Conservation (phyloP, 805 yeast species). For the Yarrowia bubula region DNA sequence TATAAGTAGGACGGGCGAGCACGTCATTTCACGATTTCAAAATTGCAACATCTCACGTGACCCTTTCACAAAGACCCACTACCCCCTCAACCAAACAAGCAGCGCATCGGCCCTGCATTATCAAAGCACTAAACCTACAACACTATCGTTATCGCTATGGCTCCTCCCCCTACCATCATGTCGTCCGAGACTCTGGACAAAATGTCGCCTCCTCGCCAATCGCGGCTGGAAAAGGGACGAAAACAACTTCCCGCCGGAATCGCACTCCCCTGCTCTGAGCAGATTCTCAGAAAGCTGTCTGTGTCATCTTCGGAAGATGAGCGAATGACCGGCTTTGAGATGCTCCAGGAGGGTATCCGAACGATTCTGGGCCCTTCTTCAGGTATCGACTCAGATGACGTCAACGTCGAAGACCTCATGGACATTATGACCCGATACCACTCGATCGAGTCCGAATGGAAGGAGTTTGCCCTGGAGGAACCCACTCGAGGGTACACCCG, state of each 20-base stretch:
- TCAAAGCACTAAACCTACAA: not conserved
- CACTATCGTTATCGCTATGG: not conserved
- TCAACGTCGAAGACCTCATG: slow-evolving; percentile 51
- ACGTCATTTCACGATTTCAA: slow-evolving; percentile 18
- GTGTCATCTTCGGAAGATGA: slow-evolving; percentile 20
- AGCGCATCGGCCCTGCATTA: slow-evolving; percentile 26
- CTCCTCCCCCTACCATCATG: slow-evolving; percentile 2
- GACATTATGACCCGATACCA: slow-evolving; percentile 49
- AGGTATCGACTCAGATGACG: slow-evolving; percentile 46
- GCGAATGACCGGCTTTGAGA: slow-evolving; percentile 34
- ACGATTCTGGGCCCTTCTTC: slow-evolving; percentile 42
- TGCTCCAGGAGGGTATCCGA: slow-evolving; percentile 40
- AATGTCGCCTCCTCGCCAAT: slow-evolving; percentile 1
- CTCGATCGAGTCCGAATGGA: slow-evolving; percentile 56
- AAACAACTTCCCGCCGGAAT: not conserved
- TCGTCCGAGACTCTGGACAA: not conserved
- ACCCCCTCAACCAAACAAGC: not conserved
- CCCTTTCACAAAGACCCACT: not conserved
- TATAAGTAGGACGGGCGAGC: slow-evolving; percentile 23
- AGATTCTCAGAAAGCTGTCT: slow-evolving; percentile 21
- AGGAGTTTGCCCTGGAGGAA: slow-evolving; percentile 55
- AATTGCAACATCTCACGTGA: slow-evolving; percentile 30
- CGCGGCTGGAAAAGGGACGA: slow-evolving; percentile 5
- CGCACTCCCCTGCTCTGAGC: slow-evolving; percentile 12
- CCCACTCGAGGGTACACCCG: slow-evolving; percentile 51